phyloP scores from a whole-genome alignment of 2,329 filamentous ascomycete genomes.

The Dactylellina leptospora region DNA sequence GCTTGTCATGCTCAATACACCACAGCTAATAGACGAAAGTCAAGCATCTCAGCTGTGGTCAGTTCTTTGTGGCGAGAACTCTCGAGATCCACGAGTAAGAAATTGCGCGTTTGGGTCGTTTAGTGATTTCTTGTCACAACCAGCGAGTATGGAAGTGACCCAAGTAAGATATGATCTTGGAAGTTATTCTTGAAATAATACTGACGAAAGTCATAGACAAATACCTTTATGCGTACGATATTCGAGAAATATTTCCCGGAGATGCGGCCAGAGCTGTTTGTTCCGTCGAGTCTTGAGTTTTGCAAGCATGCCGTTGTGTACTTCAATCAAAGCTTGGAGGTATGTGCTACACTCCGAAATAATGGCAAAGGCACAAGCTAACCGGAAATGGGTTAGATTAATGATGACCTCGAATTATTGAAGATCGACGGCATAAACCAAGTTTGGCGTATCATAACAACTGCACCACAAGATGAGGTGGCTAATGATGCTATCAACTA shows the following conservation, averaged over 20 bases:
- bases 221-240: conserved; percentile 45
- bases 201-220: conserved; percentile 24
- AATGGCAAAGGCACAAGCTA: neutral
- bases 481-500: conserved; percentile 74
- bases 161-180: conserved; percentile 31
- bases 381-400: conserved; percentile 8
- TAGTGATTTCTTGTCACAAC: conserved; percentile 47
- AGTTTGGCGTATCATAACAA: conserved; percentile 83
- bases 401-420: conserved; percentile 60
- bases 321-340: conserved; percentile 54
- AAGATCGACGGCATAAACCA: conserved; percentile 71
- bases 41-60: conserved; percentile 37
- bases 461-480: conserved; percentile 71
- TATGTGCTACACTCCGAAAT: conserved; percentile 10
- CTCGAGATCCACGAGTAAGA: conserved; percentile 37
- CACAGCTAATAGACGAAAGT: conserved; percentile 39
- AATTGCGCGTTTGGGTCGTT: conserved; percentile 51
- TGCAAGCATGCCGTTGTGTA: conserved; percentile 57
- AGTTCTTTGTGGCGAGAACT: conserved; percentile 39
- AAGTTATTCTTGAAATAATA: neutral
- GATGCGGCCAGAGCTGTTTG: conserved; percentile 55
- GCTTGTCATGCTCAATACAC: conserved; percentile 45
- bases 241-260: conserved; percentile 56
- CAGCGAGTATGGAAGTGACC: conserved; percentile 39
- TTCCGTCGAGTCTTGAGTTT: conserved; percentile 54